Base-by-base conservation (phyloP, 768 basidiomycete species). In the Mrakia frigida region DNA sequence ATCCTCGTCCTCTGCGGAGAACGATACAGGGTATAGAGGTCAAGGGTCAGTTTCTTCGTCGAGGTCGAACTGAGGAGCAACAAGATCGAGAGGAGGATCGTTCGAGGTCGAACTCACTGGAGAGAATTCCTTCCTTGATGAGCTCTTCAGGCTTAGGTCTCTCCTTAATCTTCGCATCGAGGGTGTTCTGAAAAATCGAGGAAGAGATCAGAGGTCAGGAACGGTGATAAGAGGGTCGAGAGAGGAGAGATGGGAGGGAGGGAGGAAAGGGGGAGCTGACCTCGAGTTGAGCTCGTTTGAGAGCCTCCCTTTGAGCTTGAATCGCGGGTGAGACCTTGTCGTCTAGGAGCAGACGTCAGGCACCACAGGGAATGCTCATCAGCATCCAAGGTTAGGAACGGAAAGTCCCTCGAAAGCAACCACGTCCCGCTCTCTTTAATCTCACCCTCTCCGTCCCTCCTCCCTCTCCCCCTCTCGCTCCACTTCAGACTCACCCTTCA, bases 201-300 rank as follows among this genome's bases (percentile, higher is more conserved):
- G 59, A 14, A 13, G 59, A 16, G 3, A 28, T 39, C 6, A 21
- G 59, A 31, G n/a, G 50, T 18, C 14, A 14, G 65, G 79, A 16
- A 61, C 69, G 65, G 18, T 28, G 69, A 11, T 21, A 6, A 7
- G 10, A 1, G 35, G 10, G 39, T 0, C 13, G 39, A 11, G 60
- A 53, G 63, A 43, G 13, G 61, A 61, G 43, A 23, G 43, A 46
- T 39, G 25, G n/a, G 60, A 23, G 53, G 37, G 11, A 41, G 25
- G 63, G 50, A 43, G 10, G n/a, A 16, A 41, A 41, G 28, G 52
- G 71, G 60, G 67, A 23, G 80, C 85, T 79, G 65, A 89, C 89
- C 86, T 89, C 87, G 56, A 90, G 86, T 82, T 88, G 89, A 33
- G 89, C 88, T 71, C 88, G 84, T 81, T 89, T 85, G 70, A 91